phyloP scores from a whole-genome alignment of 1,284 basidiomycete genomes.

The Chiua sp. region DNA sequence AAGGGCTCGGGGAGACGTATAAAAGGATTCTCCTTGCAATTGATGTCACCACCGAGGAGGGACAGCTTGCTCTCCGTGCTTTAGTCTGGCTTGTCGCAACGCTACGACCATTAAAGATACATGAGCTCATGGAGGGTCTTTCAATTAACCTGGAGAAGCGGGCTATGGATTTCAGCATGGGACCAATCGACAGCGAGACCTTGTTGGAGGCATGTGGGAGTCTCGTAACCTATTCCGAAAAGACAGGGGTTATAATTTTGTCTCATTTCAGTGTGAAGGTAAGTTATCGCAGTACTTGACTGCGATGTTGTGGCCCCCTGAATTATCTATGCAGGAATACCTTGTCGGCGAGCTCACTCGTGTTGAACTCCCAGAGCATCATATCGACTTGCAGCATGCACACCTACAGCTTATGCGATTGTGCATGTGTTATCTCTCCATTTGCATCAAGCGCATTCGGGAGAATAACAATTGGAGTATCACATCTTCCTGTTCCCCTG shows the following conservation, averaged over 20 bases:
- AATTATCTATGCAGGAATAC: background rate
- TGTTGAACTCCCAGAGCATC: background rate
- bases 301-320: background rate
- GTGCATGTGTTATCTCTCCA: slow-evolving; percentile 7
- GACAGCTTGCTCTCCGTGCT: background rate
- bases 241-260: slow-evolving; percentile 1
- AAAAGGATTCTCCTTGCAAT: slow-evolving; percentile 7
- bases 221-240: slow-evolving; percentile 5
- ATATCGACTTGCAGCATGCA: background rate
- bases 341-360: background rate
- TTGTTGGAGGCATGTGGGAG: slow-evolving; percentile 14
- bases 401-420: slow-evolving; percentile 1
- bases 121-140: slow-evolving; percentile 15
- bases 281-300: background rate
- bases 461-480: background rate
- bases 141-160: background rate
- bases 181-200: slow-evolving; percentile 2
- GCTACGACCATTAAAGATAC: slow-evolving; percentile 6
- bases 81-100: slow-evolving; percentile 15
- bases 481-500: background rate
- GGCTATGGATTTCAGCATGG: background rate
- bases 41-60: background rate
- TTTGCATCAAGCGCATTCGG: background rate
- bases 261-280: slow-evolving; percentile 13
- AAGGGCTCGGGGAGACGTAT: slow-evolving; percentile 9